Base-by-base conservation (phyloP, 2,329 filamentous ascomycete species). In the Trichophyton mentagrophytes region DNA sequence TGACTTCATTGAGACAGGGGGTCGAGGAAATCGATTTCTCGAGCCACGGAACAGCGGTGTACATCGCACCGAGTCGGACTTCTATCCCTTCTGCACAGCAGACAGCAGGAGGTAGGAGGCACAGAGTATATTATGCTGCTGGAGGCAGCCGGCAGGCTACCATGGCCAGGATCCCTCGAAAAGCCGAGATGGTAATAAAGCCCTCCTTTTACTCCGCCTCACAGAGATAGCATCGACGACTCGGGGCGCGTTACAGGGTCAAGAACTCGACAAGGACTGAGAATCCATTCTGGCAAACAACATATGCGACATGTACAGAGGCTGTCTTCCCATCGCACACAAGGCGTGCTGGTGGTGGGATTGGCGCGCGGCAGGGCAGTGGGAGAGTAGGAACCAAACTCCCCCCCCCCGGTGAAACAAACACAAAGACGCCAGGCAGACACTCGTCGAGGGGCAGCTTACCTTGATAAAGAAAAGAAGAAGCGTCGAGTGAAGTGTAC, bases 401-500 rank as follows among this genome's bases (percentile, higher is more conserved):
- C 17, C 33, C 33, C 13, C 20, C 49, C 51, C 51, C 11, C 33
- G 33, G 51, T 55, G 51, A 55, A 55, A 55, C 51, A 55, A 17
- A 55, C 27, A 27, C 27, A 55, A 36, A 15, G 27, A 51, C 44
- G 11, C 44, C 22, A 27, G 15, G 33, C 11, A 25, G 27, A 55
- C 4, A 55, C 8, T 15, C 15, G 27, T 27, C 9, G 27, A 55
- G 51, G n/a, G 27, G 22, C 22, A 25, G 38, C 61, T 61, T 57
- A 64, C 62, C 62, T 61, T 38, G 56, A 60, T 60, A 59, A 59
- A 60, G 9, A 38, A 46, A 58, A 57, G 22, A 63, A 47, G 38
- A 58, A 60, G 56, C 63, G 61, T 61, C 63, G 62, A 60, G 62
- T 56, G 61, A 62, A 63, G 60, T 63, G 11, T 25, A 65, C 22